Conservation (phyloP, 495 filamentous ascomycete genomes). For the Talaromyces wortmannii region DNA sequence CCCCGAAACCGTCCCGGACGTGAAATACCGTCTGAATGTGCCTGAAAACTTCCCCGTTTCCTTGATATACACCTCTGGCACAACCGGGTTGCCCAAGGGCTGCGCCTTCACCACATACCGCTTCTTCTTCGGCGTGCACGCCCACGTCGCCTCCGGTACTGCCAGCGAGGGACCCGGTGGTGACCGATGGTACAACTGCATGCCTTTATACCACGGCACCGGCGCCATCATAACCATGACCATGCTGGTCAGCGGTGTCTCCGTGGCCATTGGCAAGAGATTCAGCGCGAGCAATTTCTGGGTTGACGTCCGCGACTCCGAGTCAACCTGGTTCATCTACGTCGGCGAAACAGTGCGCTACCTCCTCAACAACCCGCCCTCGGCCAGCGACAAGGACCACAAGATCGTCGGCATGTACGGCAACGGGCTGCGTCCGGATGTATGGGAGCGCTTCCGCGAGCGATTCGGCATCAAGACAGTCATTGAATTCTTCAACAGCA, state of each 20-base stretch:
- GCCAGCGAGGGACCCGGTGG: constrained; percentile 31
- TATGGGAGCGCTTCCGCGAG: constrained; percentile 64
- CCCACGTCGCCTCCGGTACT: constrained; percentile 15
- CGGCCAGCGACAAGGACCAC: constrained; percentile 57
- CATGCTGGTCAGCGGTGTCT: constrained; percentile 49
- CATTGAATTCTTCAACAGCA: constrained; percentile 60
- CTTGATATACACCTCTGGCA: constrained; percentile 66
- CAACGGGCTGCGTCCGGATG: constrained; percentile 71
- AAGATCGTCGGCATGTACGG: constrained; percentile 63
- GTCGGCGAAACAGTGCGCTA: constrained; percentile 80
- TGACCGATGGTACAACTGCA: constrained; percentile 68
- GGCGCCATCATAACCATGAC: constrained; percentile 49
- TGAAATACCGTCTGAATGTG: constrained; percentile 40
- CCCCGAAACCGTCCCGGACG: constrained; percentile 39
- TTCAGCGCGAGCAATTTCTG: constrained; percentile 71
- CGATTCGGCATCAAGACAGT: constrained; percentile 55
- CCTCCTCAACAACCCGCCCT: constrained; percentile 61
- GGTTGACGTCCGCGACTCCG: constrained; percentile 62
- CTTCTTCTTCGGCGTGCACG: constrained; percentile 16
- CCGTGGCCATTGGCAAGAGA: constrained; percentile 60
- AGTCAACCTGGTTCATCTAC: constrained; percentile 67
- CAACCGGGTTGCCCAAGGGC: constrained; percentile 61
- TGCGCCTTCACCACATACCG: constrained; percentile 44
- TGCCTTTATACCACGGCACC: constrained; percentile 80
- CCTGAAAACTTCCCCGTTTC: constrained; percentile 44